Percentiles rank a stretch among this genome's conserved stretches.
These are phyloP conservation scores for Lupinus albus DNA, from an alignment of 306 rosid genomes.

Conservation along the genomic window DNA sequence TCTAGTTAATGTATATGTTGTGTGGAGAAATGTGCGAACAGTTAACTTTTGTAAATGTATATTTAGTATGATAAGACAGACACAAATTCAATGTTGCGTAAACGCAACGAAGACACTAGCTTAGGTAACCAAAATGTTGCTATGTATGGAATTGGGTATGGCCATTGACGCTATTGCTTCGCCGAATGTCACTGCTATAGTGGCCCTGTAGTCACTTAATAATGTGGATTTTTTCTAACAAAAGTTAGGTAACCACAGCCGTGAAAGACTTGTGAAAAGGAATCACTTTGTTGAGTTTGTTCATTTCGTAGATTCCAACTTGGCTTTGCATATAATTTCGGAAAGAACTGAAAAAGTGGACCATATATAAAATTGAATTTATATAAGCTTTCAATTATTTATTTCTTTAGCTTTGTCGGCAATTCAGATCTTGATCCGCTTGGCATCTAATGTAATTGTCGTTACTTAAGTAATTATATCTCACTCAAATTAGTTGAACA, in stretches of 20 bases:
- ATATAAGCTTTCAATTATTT: not conserved
- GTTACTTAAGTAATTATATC: not conserved
- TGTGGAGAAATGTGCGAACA: conserved; percentile 15
- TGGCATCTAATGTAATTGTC: not conserved
- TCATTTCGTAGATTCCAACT: conserved; percentile 32
- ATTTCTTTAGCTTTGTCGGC: conserved; percentile 41
- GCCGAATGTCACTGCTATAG: conserved; percentile 10
- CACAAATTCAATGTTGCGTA: conserved; percentile 19
- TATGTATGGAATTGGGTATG: not conserved
- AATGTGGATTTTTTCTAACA: conserved; percentile 1
- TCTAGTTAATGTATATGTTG: conserved; percentile 12
- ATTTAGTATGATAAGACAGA: conserved; percentile 17
- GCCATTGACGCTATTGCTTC: not conserved
- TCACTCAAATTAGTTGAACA: not conserved
- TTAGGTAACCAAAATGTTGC: conserved; percentile 10
- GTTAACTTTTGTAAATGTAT: conserved; percentile 19
- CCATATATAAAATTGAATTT: not conserved
- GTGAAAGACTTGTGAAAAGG: not conserved
- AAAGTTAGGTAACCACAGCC: not conserved
- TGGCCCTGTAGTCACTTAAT: not conserved
- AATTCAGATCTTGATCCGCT: conserved; percentile 5
- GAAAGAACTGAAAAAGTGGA: not conserved
- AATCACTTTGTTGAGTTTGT: conserved; percentile 12
- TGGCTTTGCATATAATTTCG: not conserved
- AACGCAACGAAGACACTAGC: conserved; percentile 9